Base-by-base conservation (phyloP, 768 basidiomycete genomes). In the Tylopilus vinaceipallidus region DNA sequence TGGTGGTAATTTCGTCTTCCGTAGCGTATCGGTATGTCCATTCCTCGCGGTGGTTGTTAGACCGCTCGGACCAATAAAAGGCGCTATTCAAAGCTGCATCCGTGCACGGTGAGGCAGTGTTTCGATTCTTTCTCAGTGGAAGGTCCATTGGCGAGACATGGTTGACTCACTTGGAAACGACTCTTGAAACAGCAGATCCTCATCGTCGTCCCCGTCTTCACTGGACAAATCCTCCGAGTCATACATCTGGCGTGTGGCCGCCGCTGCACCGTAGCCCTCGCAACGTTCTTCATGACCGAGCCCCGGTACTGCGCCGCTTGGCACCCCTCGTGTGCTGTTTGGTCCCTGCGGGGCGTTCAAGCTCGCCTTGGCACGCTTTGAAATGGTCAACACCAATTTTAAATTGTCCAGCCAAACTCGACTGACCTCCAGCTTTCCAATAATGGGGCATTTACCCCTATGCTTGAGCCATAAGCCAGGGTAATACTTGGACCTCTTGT, bases 381-480 rank as follows among this genome's bases (percentile, higher is more conserved):
- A 42, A 37, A n/a, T 8, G 40, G 50, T 65, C 29, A 64, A 61
- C 39, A n/a, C 7, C n/a, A 20, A 22, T 27, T 12, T 2, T 30
- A 27, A 2, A n/a, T 35, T 37, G 45, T 17, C 35, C 17, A 22
- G 26, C 9, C 13, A 6, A 39, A 20, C 14, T 14, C 16, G 13
- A 50, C 68, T 62, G 14, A 70, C 66, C 60, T 68, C 56, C 2
- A 60, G 45, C 32, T 52, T 56, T 38, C 53, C 51, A 34, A 67
- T 52, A 23, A 42, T 17, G 22, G 52, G 56, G 33, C 71, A 71
- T 49, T 69, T 69, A 3, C 49, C 23, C 35, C 47, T 60, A 45
- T 71, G 69, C 50, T 71, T 71, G 42, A 42, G 32, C 69, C 69
- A 71, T 8, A 71, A 34, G 7, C 69, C 69, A 14, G 69, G 67